These are phyloP conservation scores for Paxillus rubicundulus DNA, from an alignment of 768 basidiomycete species.

Conservation along the genomic window DNA sequence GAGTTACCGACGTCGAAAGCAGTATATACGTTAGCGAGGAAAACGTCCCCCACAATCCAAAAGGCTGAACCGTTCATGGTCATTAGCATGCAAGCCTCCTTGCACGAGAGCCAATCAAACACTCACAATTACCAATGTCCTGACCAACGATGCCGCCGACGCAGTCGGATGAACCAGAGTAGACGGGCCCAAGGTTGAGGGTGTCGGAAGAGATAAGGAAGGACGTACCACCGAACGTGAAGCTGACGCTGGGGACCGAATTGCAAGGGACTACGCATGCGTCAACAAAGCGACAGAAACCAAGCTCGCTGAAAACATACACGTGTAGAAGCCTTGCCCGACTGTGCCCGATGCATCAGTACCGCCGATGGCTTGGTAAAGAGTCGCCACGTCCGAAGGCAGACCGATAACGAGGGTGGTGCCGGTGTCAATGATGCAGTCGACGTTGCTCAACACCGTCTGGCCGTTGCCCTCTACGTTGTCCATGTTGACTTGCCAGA, in stretches of 20 bases:
- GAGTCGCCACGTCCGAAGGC: background rate
- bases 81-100: background rate
- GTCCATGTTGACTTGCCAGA: background rate
- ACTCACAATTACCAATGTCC: constrained; percentile 8
- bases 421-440: constrained; percentile 13
- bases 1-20: constrained; percentile 37
- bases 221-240: constrained; percentile 36
- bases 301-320: constrained; percentile 10
- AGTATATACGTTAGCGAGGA: constrained; percentile 44
- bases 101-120: background rate
- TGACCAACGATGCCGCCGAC: constrained; percentile 28
- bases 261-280: constrained; percentile 23
- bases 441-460: background rate
- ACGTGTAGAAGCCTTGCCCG: constrained; percentile 30
- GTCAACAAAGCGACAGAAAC: background rate
- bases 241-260: constrained; percentile 25
- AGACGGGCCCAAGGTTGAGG: constrained; percentile 38
- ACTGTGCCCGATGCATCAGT: constrained; percentile 12
- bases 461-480: background rate
- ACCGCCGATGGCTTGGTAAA: background rate
- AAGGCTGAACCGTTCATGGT: constrained; percentile 3
- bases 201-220: constrained; percentile 31
- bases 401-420: background rate
- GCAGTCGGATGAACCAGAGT: constrained; percentile 24
- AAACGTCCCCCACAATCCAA: constrained; percentile 37